Evolutionary conservation across 2,329 filamentous ascomycete genomes (phyloP).

Genomic region (Raffaelea albimanens): DNA sequence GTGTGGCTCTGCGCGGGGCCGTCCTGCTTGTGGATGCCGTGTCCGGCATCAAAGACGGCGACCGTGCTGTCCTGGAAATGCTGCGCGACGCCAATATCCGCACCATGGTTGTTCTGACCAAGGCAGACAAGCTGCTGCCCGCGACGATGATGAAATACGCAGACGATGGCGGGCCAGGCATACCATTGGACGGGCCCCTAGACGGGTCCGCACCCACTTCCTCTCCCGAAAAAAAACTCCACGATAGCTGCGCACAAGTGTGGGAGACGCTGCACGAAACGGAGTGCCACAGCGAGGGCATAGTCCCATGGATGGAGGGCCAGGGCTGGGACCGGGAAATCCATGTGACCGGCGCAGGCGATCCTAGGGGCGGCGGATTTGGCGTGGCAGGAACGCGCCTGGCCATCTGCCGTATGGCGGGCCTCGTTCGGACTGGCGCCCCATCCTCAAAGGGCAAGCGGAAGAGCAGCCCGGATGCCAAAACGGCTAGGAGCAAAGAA

Average conservation of each 20-base stretch:
- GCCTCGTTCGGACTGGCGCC: slow-evolving; percentile 15
- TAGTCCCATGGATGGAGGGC: slow-evolving; percentile 16
- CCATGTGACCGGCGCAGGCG: slow-evolving; percentile 24
- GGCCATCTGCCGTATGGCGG: slow-evolving; percentile 24
- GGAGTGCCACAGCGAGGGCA: slow-evolving; percentile 11
- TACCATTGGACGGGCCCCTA: too few relatives aligned
- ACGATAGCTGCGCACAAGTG: slow-evolving; percentile 17
- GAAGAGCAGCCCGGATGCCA: neutral
- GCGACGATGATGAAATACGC: too few relatives aligned
- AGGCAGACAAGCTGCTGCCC: slow-evolving; percentile 39
- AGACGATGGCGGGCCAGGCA: too few relatives aligned
- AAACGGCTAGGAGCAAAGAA: neutral
- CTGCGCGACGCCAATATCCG: slow-evolving; percentile 34
- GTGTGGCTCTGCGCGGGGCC: slow-evolving; percentile 39
- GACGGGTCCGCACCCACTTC: too few relatives aligned
- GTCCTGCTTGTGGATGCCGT: slow-evolving; percentile 44
- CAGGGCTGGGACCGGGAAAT: slow-evolving; percentile 23
- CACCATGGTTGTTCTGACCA: slow-evolving; percentile 44
- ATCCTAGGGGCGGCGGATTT: slow-evolving; percentile 18
- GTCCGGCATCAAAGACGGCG: slow-evolving; percentile 38
- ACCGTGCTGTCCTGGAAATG: slow-evolving; percentile 35
- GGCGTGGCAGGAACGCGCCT: slow-evolving; percentile 23
- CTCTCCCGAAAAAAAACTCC: slow-evolving; percentile 10
- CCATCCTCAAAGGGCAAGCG: neutral
- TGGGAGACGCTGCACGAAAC: slow-evolving; percentile 20